Conservation (phyloP, 2,329 filamentous ascomycete genomes). For the Lasiodiplodia citricola region DNA sequence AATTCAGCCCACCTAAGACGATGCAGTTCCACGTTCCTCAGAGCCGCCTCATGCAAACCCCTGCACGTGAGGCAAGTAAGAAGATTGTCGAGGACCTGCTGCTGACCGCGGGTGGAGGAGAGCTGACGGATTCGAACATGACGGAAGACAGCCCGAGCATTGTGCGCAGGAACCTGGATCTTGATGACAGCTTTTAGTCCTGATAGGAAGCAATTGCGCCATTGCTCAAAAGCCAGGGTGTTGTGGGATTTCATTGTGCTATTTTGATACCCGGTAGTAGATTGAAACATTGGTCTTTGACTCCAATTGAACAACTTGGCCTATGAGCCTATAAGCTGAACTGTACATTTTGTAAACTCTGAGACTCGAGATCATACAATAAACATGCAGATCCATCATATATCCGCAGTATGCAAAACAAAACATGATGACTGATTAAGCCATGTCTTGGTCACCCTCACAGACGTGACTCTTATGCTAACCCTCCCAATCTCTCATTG, state of each 20-base stretch:
- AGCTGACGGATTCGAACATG: slow-evolving; percentile 56
- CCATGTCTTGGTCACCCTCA: background rate
- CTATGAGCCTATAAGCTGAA: background rate
- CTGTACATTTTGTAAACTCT: background rate
- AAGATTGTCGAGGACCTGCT: slow-evolving; percentile 82
- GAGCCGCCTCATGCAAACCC: slow-evolving; percentile 78
- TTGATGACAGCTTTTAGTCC: slow-evolving; percentile 54
- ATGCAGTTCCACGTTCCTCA: slow-evolving; percentile 84
- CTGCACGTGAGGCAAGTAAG: slow-evolving; percentile 79
- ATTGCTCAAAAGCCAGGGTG: background rate
- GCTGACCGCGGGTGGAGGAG: slow-evolving; percentile 70
- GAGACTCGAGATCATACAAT: background rate
- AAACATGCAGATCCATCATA: background rate
- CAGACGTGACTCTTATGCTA: background rate
- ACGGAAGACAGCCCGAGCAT: slow-evolving; percentile 55
- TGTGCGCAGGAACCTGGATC: slow-evolving; percentile 50
- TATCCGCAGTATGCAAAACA: background rate
- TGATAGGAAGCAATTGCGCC: background rate
- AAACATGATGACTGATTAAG: background rate
- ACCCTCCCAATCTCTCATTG: background rate
- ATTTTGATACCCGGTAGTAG: background rate
- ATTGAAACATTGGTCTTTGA: background rate
- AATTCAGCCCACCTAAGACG: slow-evolving; percentile 88
- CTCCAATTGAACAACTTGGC: background rate
- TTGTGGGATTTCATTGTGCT: background rate